Evolutionary conservation across 2,329 filamentous ascomycete genomes (phyloP), one percentile per base, ranked within the genome.

Genomic region (Penicillium sp.): DNA sequence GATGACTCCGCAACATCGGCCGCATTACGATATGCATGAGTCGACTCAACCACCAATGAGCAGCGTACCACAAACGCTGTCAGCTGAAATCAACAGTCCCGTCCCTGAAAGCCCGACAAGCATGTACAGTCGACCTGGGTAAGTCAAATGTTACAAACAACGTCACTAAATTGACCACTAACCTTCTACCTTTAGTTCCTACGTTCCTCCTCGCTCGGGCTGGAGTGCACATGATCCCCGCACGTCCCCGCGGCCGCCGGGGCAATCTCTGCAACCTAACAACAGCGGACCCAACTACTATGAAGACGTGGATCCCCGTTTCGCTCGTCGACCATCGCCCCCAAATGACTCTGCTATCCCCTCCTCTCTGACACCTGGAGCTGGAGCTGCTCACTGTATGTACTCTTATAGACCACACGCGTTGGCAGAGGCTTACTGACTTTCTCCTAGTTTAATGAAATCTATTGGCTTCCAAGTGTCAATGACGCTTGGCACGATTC

Each of bases 291-390:
- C 49, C 43, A 77, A 83, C 61, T 97, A 97, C 76, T 96, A 96
- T 70, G 94, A 97, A 80, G 93, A 97, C 72, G 86, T 96, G 13
- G 92, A 96, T 64, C 92, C 93, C 44, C 89, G 87, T 56, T 97
- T 97, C 69, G 89, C 86, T 56, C 62, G 67, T 43, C 66, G 64
- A 25, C 68, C 70, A 53, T 70, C 73, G 41, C 65, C 69, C 49
- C 64, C 61, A 57, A 64, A 50, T 61, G 64, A 56, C 61, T 63
- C 60, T 38, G 67, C 59, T 42, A 60, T 73, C 53, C 76, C 72
- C n/a, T 61, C 74, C 39, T 68, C 70, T 49, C 63, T 79, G 50
- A 74, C 72, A 9, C 75, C 77, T 42, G 77, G 76, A 50, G 58
- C 77, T 42, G 77, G 76, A 50, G 57, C 25, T 59, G 59, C 63